Conservation (phyloP, 1,139 yeast species). For the Meyerozyma carpophila region DNA sequence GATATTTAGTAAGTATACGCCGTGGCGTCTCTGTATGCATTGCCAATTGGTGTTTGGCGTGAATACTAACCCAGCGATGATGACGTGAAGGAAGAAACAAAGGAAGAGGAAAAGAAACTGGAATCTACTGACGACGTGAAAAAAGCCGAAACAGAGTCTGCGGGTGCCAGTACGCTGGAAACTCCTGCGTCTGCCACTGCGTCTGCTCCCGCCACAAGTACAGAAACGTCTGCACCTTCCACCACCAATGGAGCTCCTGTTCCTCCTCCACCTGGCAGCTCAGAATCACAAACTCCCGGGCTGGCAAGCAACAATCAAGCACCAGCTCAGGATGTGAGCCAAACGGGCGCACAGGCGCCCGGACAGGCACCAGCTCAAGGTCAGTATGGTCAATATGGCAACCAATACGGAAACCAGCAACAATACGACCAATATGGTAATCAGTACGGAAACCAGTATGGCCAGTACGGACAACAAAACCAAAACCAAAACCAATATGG, state of each 20-base stretch:
- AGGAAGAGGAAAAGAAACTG: conserved; percentile 5
- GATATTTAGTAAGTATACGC: conserved; percentile 51
- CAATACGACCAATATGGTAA: neutral
- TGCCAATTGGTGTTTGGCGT: neutral
- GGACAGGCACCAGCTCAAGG: conserved; percentile 1
- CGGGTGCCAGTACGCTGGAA: neutral
- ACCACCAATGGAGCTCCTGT: neutral
- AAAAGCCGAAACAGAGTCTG: neutral
- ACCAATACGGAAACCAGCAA: neutral
- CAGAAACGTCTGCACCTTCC: neutral
- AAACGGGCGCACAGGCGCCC: conserved; percentile 2
- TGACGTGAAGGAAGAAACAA: conserved; percentile 8
- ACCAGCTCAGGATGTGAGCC: too few relatives aligned
- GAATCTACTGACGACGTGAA: conserved; percentile 1
- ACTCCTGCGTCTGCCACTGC: conserved; percentile 2
- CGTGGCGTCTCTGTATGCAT: neutral
- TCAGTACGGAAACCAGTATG: conserved; percentile 1
- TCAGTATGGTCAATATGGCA: neutral
- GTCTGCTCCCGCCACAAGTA: conserved; percentile 4
- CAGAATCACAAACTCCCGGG: neutral
- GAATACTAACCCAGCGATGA: conserved; percentile 11
- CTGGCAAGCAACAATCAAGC: neutral
- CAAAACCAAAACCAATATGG: conserved; percentile 3
- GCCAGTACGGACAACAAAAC: conserved; percentile 3
- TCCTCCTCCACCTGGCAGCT: neutral